A percentile compares a stretch with the other conserved stretches of the same genome.
Conservation (phyloP, 495 filamentous ascomycete species). For the Delitschia confertaspora region DNA sequence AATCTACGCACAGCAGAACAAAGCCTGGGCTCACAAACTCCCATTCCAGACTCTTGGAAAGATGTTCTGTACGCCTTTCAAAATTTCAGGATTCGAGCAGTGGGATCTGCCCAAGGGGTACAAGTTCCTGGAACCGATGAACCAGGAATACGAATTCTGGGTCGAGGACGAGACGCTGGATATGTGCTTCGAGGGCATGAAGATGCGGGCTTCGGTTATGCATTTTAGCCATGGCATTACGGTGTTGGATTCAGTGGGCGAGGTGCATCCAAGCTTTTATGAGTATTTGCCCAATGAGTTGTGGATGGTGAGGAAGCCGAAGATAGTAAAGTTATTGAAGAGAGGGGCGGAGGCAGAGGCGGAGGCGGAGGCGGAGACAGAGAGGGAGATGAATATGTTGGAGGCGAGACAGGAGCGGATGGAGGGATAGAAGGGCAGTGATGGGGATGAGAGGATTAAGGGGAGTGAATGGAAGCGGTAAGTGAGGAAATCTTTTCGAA, state of each 20-base stretch:
- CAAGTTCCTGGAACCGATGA: constrained; percentile 23
- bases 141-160: constrained; percentile 48
- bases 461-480: no score
- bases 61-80: constrained; percentile 31
- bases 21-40: constrained; percentile 13
- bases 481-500: no score
- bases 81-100: constrained; percentile 22
- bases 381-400: constrained; percentile 3
- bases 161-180: constrained; percentile 57
- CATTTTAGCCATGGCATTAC: constrained; percentile 21
- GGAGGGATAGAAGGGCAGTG: background rate
- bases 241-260: constrained; percentile 30
- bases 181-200: constrained; percentile 64
- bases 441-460: background rate
- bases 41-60: constrained; percentile 32
- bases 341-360: constrained; percentile 8
- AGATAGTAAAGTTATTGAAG: constrained; percentile 39
- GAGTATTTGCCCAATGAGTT: constrained; percentile 58
- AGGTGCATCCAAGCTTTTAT: constrained; percentile 12
- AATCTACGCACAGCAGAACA: constrained; percentile 39
- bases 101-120: constrained; percentile 31
- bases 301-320: constrained; percentile 50
- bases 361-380: constrained; percentile 19
- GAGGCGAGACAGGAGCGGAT: background rate
- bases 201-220: constrained; percentile 56